Evolutionary conservation across 2,329 filamentous ascomycete genomes (phyloP).

Genomic region (Penicillium occitanis): DNA sequence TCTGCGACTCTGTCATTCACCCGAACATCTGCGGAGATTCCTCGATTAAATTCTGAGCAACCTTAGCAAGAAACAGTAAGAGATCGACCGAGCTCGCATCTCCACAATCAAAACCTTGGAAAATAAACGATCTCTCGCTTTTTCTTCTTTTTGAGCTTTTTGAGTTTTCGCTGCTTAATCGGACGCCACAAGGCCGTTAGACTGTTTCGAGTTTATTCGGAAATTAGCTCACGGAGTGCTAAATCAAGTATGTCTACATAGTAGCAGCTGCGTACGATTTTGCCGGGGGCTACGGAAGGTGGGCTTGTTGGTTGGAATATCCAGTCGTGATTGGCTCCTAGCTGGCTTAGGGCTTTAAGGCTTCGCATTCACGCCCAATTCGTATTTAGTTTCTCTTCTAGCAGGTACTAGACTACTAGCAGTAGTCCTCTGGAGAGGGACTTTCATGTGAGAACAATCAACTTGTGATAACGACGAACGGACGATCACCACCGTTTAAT

Average conservation of each 20-base stretch:
- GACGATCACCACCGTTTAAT: neutral
- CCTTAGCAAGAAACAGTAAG: neutral
- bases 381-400: neutral
- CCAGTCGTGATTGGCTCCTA: neutral
- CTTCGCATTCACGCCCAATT: conserved; percentile 2
- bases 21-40: neutral
- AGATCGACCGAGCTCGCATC: neutral
- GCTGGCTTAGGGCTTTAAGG: neutral
- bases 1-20: neutral
- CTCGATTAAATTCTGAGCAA: neutral
- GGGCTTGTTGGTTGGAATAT: conserved; percentile 15
- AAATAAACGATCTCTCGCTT: neutral
- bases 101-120: neutral
- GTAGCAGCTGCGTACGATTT: neutral
- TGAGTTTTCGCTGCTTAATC: neutral
- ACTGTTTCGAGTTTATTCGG: conserved; percentile 43
- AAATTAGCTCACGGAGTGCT: conserved; percentile 3
- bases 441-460: conserved; percentile 1
- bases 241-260: neutral
- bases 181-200: conserved; percentile 33
- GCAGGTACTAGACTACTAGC: neutral
- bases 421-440: neutral
- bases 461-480: neutral
- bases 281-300: conserved; percentile 25
- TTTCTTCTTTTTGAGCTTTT: neutral